These are phyloP conservation scores for Chaetomium sp. DNA, from an alignment of 2,329 filamentous ascomycete species.

Conservation along the genomic window DNA sequence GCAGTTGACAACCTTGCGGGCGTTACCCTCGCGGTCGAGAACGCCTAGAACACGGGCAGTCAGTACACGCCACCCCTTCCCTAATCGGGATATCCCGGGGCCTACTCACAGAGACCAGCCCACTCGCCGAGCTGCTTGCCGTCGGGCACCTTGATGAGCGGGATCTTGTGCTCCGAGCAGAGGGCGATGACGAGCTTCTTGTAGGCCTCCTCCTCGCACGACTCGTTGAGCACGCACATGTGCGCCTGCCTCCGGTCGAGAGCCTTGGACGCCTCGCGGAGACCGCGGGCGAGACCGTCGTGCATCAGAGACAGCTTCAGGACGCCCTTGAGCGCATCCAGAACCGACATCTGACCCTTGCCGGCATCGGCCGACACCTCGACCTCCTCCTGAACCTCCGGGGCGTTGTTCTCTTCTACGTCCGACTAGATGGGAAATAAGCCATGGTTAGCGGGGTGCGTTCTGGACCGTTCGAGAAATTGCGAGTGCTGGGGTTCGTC, in stretches of 20 bases:
- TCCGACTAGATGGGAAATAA: slow-evolving; percentile 71
- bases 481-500: neutral
- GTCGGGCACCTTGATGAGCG: slow-evolving; percentile 99
- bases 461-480: slow-evolving; percentile 6
- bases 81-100: neutral
- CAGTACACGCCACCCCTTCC: slow-evolving; percentile 15
- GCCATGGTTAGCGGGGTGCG: slow-evolving; percentile 30
- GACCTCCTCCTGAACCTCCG: slow-evolving; percentile 84
- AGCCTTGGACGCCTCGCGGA: slow-evolving; percentile 97
- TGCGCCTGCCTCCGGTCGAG: slow-evolving; percentile 98
- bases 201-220: slow-evolving; percentile 99
- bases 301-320: slow-evolving; percentile 99
- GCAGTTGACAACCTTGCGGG: slow-evolving; percentile 99
- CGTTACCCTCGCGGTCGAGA: slow-evolving; percentile 98
- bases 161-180: slow-evolving; percentile 99
- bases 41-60: slow-evolving; percentile 65
- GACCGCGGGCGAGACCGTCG: slow-evolving; percentile 97
- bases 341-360: slow-evolving; percentile 94
- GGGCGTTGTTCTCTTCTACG: slow-evolving; percentile 98
- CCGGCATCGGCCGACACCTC: slow-evolving; percentile 91
- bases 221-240: slow-evolving; percentile 99
- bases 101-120: slow-evolving; percentile 94
- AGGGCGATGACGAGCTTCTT: slow-evolving; percentile 99
- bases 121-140: slow-evolving; percentile 99
- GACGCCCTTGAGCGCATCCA: slow-evolving; percentile 98